Conservation (phyloP, 306 rosid genomes). For the Lathyrus sativus region DNA sequence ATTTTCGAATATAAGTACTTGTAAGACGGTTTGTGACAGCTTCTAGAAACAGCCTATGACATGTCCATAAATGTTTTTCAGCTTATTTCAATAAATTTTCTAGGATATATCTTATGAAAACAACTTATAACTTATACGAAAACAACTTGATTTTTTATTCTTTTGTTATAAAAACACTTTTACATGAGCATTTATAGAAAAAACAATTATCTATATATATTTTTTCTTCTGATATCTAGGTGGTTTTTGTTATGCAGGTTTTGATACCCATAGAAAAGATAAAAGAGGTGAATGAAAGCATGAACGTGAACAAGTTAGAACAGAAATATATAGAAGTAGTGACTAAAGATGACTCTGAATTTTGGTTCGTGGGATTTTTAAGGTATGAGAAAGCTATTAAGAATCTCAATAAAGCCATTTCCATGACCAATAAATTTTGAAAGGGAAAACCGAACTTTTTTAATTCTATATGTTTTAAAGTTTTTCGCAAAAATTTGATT, state of each 20-base stretch:
- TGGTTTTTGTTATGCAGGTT: constrained; percentile 48
- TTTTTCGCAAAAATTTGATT: background rate
- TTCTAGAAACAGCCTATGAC: background rate
- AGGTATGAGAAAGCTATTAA: constrained; percentile 67
- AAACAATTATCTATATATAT: background rate
- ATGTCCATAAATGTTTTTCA: background rate
- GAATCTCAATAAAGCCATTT: constrained; percentile 68
- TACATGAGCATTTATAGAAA: background rate
- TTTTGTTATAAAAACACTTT: background rate
- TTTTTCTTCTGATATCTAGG: background rate
- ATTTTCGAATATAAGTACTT: background rate
- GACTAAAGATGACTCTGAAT: constrained; percentile 68
- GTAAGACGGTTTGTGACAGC: background rate
- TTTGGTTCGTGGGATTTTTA: constrained; percentile 89
- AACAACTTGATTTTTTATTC: background rate
- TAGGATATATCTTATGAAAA: background rate
- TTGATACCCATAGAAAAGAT: constrained; percentile 65
- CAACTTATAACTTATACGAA: background rate
- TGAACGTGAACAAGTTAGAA: constrained; percentile 56
- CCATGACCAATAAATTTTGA: constrained; percentile 38
- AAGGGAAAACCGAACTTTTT: constrained; percentile 1
- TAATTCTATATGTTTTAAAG: background rate
- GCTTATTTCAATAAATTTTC: background rate
- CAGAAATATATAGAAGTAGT: constrained; percentile 70
- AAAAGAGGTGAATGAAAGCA: constrained; percentile 59